These are phyloP conservation scores for Cordyceps fumosorosea DNA, from an alignment of 2,329 filamentous ascomycete species.

Conservation along the genomic window DNA sequence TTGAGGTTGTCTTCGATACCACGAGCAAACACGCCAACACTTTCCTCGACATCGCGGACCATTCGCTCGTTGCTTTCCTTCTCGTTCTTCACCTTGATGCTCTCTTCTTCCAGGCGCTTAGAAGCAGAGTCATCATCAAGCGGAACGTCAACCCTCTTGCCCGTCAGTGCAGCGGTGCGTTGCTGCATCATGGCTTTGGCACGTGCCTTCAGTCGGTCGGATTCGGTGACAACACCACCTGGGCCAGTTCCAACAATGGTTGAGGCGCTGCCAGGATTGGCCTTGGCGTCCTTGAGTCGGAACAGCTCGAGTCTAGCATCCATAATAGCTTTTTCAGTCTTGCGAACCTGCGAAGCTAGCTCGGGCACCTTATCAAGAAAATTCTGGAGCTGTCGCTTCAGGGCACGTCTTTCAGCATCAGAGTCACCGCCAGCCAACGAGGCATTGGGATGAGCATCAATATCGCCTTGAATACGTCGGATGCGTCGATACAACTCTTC, in stretches of 20 bases:
- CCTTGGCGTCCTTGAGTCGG: slow-evolving; percentile 87
- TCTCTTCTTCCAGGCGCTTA: slow-evolving; percentile 85
- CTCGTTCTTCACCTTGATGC: slow-evolving; percentile 70
- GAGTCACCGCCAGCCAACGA: slow-evolving; percentile 68
- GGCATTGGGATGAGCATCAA: slow-evolving; percentile 78
- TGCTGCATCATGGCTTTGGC: slow-evolving; percentile 99
- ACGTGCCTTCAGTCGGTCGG: slow-evolving; percentile 87
- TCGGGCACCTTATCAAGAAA: slow-evolving; percentile 87
- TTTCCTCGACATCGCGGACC: slow-evolving; percentile 95
- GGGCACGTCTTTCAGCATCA: slow-evolving; percentile 75
- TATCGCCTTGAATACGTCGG: slow-evolving; percentile 85
- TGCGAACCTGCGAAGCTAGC: slow-evolving; percentile 84
- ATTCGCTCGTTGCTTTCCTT: slow-evolving; percentile 93
- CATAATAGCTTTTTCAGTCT: slow-evolving; percentile 85
- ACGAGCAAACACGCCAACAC: slow-evolving; percentile 78
- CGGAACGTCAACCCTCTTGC: slow-evolving; percentile 63
- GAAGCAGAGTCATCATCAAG: slow-evolving; percentile 73
- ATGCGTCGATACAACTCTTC: slow-evolving; percentile 93
- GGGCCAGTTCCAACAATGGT: slow-evolving; percentile 88
- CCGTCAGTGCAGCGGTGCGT: slow-evolving; percentile 83
- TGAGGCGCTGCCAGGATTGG: slow-evolving; percentile 72
- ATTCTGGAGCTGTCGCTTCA: slow-evolving; percentile 84
- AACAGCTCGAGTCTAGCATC: slow-evolving; percentile 90
- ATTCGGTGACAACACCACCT: slow-evolving; percentile 83
- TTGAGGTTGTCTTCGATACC: slow-evolving; percentile 84